Evolutionary conservation across 2,329 filamentous ascomycete genomes (phyloP), one percentile per base, ranked within the genome.

Genomic region (Bertia moriformis): DNA sequence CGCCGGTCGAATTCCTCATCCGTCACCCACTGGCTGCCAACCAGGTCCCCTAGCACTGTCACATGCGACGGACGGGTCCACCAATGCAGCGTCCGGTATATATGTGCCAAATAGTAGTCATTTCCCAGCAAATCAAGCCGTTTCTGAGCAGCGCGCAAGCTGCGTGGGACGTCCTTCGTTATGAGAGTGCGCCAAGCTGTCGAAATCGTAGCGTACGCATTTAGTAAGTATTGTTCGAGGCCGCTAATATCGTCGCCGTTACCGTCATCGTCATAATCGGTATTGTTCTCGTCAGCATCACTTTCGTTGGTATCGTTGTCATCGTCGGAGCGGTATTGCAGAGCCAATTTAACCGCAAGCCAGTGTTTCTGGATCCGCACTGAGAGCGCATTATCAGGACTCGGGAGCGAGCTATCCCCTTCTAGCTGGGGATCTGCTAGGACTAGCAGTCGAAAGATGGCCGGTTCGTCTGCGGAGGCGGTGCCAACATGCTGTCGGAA

Each of bases 391-490:
- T 43, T 40, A 18, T 40, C 41, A 17, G 43, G 43, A 14, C 42
- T 41, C 18, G 70, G 71, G 3, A 82, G 61, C 12, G 71, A 73
- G 12, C 67, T 72, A 49, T 81, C 73, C 41, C 77, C 77, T 57
- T 82, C 77, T 27, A 82, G 62, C 48, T 82, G 77, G 12, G 77
- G 77, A 53, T 82, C 77, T 39, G 71, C 77, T 18, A 82, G 65
- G 3, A 75, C 68, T 18, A 82, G 67, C 4, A 82, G 66, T 40
- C 77, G 62, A 49, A 82, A 79, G 13, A 73, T 71, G 3, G 73
- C 72, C 20, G 44, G 19, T 49, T 42, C 17, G 42, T 45, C 22
- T 39, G 43, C 40, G 37, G 42, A 20, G 37, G 38, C 33, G 22
- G 15, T 39, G 35, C 38, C 38, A 24, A 27, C 22, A 27, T 27